phyloP scores from a whole-genome alignment of 208 protist species.

The Acanthamoeba royreba region DNA sequence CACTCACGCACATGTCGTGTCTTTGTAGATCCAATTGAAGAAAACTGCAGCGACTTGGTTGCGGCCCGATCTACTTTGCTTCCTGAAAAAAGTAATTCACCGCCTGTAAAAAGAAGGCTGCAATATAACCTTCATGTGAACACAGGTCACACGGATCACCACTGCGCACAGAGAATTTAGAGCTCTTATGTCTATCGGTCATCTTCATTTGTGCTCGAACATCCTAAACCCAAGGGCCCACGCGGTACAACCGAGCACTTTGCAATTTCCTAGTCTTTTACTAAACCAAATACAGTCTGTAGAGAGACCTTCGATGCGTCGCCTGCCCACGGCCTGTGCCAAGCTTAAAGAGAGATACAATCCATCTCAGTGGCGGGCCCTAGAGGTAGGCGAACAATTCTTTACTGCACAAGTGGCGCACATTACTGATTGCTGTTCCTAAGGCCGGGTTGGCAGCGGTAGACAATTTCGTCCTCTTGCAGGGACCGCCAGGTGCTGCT shows the following conservation, averaged over 20 bases:
- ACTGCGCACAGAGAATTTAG: not conserved
- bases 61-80: not conserved
- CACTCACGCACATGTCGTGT: too few relatives aligned
- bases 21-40: too few relatives aligned
- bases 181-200: not conserved
- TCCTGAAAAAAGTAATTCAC: not conserved
- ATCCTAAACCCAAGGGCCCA: not conserved
- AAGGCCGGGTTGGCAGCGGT: not conserved
- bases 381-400: conserved; percentile 16
- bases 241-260: not conserved
- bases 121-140: not conserved
- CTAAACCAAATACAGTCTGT: not conserved
- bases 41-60: not conserved
- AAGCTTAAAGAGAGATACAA: conserved; percentile 14
- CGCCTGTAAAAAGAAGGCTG: not conserved
- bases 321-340: not conserved
- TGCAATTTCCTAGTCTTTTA: not conserved
- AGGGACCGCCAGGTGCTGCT: conserved; percentile 73
- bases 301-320: not conserved
- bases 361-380: not conserved
- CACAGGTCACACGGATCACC: not conserved
- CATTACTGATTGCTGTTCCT: not conserved
- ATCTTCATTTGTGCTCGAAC: not conserved
- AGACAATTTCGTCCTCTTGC: conserved; percentile 59
- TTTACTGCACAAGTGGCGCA: not conserved